Evolutionary conservation across 306 rosid species (phyloP), one percentile per base, ranked within the genome.

Genomic region (Purshia tridentata): DNA sequence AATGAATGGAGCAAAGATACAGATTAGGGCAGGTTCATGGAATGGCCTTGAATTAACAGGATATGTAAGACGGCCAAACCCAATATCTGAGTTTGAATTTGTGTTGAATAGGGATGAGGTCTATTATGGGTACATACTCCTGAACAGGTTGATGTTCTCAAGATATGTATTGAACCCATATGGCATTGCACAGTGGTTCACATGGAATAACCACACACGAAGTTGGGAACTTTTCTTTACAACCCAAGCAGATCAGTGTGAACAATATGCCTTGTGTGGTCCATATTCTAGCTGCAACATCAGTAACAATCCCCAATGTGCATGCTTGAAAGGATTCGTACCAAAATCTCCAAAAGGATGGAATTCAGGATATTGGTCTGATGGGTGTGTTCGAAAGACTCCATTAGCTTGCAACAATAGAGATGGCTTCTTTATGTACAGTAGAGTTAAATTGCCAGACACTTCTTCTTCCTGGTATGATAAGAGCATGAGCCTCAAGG

Each of bases 181-280:
- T 37, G 45, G 47, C 9, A 4, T 6, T 6, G 1, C 55, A 4
- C 76, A 69, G 50, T 65, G 78, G 29, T 74, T 56, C 35, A 39
- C 42, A 14, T 81, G 55, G 83, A 29, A 51, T 63, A 4, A 49
- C 2, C 42, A 51, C 13, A 67, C 53, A 5, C 29, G 8, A 1
- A n/a, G 20, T 7, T 84, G 72, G 76, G 70, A 2, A 2, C 9
- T 6, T n/a, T 2, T 11, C 19, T 29, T 16, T 19, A 7, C 37
- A 4, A 4, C 10, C 9, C 81, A 10, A 14, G 55, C 16, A 20
- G 64, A 49, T 19, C 60, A 0, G 0, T 83, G 96, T 51, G 82
- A 84, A 56, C 6, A 18, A 37, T 87, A 89, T 48, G 85, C 81
- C 8, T 12, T 23, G 1, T 84, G 94, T 73, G 96, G 92, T 4